Evolutionary conservation across 306 rosid species (phyloP), one percentile per base, ranked within the genome.

Genomic region (Cicer cuneatum): DNA sequence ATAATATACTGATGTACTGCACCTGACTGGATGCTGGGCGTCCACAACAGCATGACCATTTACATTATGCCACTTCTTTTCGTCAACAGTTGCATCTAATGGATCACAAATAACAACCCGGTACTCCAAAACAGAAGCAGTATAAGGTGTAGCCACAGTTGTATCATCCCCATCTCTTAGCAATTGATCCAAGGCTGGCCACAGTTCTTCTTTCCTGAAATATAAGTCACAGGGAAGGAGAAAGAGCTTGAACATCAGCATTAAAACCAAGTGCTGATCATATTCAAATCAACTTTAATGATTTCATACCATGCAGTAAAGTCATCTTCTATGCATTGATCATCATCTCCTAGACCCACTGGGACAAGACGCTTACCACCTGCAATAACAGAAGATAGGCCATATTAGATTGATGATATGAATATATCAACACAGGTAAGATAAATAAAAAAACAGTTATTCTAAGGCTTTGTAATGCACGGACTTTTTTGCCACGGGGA

Each of bases 1-100:
- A 53, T 53, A 66, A 47, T 41, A 66, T 29, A 49, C 37, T 43
- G 8, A 54, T 48, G 38, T 29, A 19, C 65, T 10, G 62, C 80
- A 94, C 99, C 99, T 87, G 92, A 88, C 81, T 70, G 98, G 99
- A 88, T 95, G 99, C 56, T 95, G 99, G 77, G 97, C 99, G 81
- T 95, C 99, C 59, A 82, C 75, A 59, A 89, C 78, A 40, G 96
- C 84, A 71, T 86, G 93, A 58, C 97, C 99, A 84, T 95, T 95
- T 62, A 81, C 89, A 80, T 86, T 89, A 71, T 48, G 83, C 93
- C 89, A 85, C 80, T 80, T 89, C 81, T 80, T 89, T 46, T 89
- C 84, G 11, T 87, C 91, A 7, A 21, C 72, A 59, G 78, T 69
- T 67, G 80, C 92, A 78, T 88, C 91, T 40, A 75, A 72, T 11